phyloP scores from a whole-genome alignment of 2,329 filamentous ascomycete species.

The Bertia moriformis region DNA sequence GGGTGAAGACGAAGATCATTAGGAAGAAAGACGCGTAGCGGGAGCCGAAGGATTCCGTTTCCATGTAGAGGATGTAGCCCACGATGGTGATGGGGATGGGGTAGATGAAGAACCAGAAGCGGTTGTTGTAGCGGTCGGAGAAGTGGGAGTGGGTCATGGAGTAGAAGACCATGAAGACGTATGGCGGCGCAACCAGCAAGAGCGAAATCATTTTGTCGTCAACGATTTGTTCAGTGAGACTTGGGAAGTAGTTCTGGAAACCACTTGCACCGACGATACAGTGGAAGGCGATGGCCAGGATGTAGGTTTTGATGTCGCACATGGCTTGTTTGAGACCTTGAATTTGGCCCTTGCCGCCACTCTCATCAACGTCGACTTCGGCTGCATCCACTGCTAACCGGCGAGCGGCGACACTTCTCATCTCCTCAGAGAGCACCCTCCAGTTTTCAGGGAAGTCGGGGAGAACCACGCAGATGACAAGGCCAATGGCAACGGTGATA shows the following conservation, averaged over 20 bases:
- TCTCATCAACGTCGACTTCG: conserved; percentile 30
- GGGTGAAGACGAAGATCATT: conserved; percentile 38
- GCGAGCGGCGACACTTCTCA: conserved; percentile 27
- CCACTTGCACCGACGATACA: conserved; percentile 30
- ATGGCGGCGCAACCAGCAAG: conserved; percentile 34
- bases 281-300: conserved; percentile 29
- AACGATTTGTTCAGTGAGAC: conserved; percentile 26
- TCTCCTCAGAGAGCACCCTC: conserved; percentile 22
- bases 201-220: conserved; percentile 28
- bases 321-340: conserved; percentile 33
- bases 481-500: conserved; percentile 8
- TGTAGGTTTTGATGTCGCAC: conserved; percentile 30
- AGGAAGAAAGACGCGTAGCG: conserved; percentile 41
- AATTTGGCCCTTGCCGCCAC: conserved; percentile 28
- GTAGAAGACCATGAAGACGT: conserved; percentile 34
- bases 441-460: conserved; percentile 25
- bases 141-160: conserved; percentile 24
- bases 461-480: conserved; percentile 10
- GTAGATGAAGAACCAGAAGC: conserved; percentile 36
- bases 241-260: conserved; percentile 42
- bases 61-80: conserved; percentile 39
- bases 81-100: conserved; percentile 32
- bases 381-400: conserved; percentile 32
- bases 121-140: conserved; percentile 26
- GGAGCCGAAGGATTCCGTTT: conserved; percentile 29